These are phyloP conservation scores for Aspergillus sp. DNA, from an alignment of 2,329 filamentous ascomycete species.

Conservation along the genomic window DNA sequence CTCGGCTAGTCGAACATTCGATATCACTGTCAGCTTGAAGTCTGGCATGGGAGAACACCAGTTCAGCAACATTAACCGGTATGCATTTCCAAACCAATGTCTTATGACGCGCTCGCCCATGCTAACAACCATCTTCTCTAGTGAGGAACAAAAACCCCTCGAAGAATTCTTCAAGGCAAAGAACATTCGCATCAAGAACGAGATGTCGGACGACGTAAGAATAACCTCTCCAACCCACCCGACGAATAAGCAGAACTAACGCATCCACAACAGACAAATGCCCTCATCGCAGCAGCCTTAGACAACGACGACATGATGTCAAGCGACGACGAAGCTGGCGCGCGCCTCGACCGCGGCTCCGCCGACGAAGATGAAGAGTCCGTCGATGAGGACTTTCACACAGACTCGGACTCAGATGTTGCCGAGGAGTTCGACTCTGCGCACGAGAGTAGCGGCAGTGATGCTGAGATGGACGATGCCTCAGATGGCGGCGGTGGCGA, in stretches of 20 bases:
- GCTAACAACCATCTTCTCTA: constrained; percentile 29
- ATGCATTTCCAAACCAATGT: background rate
- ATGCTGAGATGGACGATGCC: constrained; percentile 58
- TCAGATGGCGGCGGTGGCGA: constrained; percentile 40
- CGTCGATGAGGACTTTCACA: constrained; percentile 92
- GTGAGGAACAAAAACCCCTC: constrained; percentile 92
- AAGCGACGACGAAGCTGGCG: constrained; percentile 74
- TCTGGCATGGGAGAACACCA: constrained; percentile 82
- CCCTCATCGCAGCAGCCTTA: constrained; percentile 74
- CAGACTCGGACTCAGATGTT: constrained; percentile 89
- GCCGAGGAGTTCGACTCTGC: constrained; percentile 93
- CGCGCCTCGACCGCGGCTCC: constrained; percentile 75
- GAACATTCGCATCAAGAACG: constrained; percentile 93
- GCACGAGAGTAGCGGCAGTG: constrained; percentile 78
- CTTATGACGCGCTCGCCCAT: constrained; percentile 2
- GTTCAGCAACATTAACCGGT: constrained; percentile 98
- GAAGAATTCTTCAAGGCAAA: constrained; percentile 98
- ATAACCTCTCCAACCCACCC: constrained; percentile 1
- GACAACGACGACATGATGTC: constrained; percentile 79
- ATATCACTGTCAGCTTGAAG: constrained; percentile 93
- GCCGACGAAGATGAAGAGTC: constrained; percentile 96
- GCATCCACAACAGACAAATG: constrained; percentile 45
- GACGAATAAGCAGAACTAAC: constrained; percentile 23
- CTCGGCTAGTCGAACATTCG: constrained; percentile 91
- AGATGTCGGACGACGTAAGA: constrained; percentile 92